Base-by-base conservation (phyloP, 495 filamentous ascomycete species). In the Penicillium salamii region DNA sequence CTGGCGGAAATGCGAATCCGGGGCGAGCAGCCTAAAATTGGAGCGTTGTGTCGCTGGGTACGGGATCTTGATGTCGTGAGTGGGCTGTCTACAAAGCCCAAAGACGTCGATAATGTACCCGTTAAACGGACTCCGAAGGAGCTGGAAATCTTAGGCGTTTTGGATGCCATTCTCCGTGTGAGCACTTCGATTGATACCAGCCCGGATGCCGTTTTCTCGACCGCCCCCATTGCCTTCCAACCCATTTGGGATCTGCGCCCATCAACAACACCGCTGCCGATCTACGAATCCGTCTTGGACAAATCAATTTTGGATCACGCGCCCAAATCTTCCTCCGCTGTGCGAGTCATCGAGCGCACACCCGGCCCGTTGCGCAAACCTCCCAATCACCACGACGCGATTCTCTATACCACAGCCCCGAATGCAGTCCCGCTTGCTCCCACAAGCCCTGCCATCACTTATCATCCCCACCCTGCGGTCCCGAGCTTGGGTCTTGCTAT, bases 51-150 rank as follows among this genome's bases (percentile, higher is more conserved):
- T 56, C 68, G 68, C 37, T 71, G 68, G 68, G 68, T 69, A 3
- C 64, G 68, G 44, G 68, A 71, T 42, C 44, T 71, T 33, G 68
- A 71, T 24, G 68, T 71, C 14, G 68, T 71, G 33, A 71, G 68
- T 39, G 68, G 68, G 18, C 61, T 71, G 15, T 69, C 68, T 3
- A 71, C 66, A 12, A 54, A 68, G 24, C 68, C 64, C 6, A 58
- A 52, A 15, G 46, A 50, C 20, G 28, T 54, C 21, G 38, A 59
- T n/a, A 32, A 53, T 19, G 42, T 38, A 23, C 41, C 58, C 9
- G 37, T 32, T 2, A 28, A 62, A 32, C 63, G 62, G 39, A 71
- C 53, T 47, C 9, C 54, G 17, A 60, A 52, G 24, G 63, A 69
- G 12, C 18, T 64, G 5, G 59, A 66, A 18, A 62, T 66, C 0